Base-by-base conservation (phyloP, 2,329 filamentous ascomycete species). In the Exophiala phaeomuriformis region DNA sequence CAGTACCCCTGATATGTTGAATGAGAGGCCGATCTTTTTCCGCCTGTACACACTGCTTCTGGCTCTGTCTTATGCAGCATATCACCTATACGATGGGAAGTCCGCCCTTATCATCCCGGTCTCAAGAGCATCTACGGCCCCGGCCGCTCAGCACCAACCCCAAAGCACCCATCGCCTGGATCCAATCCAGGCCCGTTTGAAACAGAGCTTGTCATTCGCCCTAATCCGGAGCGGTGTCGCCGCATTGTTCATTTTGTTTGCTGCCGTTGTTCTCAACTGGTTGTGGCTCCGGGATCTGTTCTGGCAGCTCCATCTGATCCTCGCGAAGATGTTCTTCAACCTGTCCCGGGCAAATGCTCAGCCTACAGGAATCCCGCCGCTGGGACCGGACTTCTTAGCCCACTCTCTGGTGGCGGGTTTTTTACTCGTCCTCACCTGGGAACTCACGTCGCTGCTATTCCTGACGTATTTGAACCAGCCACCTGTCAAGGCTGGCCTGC, bases 11-110 rank as follows among this genome's bases (percentile, higher is more conserved):
- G 78, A 85, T 19, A 78, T 82, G 49, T 72, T 96, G 54, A 97
- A 97, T 67, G 91, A 97, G 74, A 81, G 86, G 60, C 85, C 89
- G 0, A 78, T 97, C 29, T 93, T 90, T 66, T 75, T 95, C 47
- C 83, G 87, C 33, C 80, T 79, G 55, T 83, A 86, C 64, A 80
- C 93, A 60, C 66, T 84, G 2, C 68, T 83, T 0, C 76, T 93
- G 41, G 88, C 86, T 3, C 54, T 86, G 6, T 71, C 27, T 4
- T 57, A 78, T n/a, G 87, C 95, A 68, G 81, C 85, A 1, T 64
- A 78, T 32, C 90, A 96, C 66, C 74, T 95, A 10, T 82, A 79
- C 65, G 74, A 73, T 48, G 90, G 95, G 65, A 81, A 83, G 58
- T 90, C 95, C 67, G 79, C 78, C 37, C 74, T 94, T 47, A 64